These are phyloP conservation scores for Aspergillus diversus DNA, from an alignment of 495 filamentous ascomycete species.

Conservation along the genomic window DNA sequence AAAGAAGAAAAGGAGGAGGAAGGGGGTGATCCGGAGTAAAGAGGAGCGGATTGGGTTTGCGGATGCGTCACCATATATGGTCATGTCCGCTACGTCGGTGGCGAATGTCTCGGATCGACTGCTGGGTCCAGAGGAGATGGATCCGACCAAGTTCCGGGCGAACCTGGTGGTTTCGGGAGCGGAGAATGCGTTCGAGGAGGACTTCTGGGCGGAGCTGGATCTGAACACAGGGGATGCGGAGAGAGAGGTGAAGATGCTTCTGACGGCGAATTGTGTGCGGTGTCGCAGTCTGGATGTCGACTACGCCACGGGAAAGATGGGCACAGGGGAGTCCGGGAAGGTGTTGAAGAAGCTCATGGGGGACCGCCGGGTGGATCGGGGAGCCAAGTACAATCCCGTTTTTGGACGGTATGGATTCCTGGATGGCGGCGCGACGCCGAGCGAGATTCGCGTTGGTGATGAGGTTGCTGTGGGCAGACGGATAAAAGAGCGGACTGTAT, in stretches of 20 bases:
- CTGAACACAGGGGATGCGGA: conserved; percentile 31
- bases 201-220: conserved; percentile 76
- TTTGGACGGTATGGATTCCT: conserved; percentile 85
- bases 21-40: conserved; percentile 10
- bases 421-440: conserved; percentile 32
- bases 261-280: conserved; percentile 81
- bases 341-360: conserved; percentile 78
- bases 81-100: conserved; percentile 73
- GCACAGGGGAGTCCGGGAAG: conserved; percentile 62
- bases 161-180: conserved; percentile 77
- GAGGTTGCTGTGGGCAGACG: conserved; percentile 63
- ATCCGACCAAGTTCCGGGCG: conserved; percentile 80
- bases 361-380: conserved; percentile 76
- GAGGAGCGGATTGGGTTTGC: conserved; percentile 69
- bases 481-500: conserved; percentile 62
- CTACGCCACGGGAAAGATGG: conserved; percentile 71
- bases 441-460: conserved; percentile 67
- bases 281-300: conserved; percentile 84
- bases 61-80: conserved; percentile 76
- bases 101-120: conserved; percentile 65
- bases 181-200: conserved; percentile 72
- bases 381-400: conserved; percentile 74
- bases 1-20: background rate
- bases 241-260: conserved; percentile 44
- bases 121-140: conserved; percentile 57